Conservation (phyloP, 129 eudicot genomes). For the Tagetes erecta region DNA sequence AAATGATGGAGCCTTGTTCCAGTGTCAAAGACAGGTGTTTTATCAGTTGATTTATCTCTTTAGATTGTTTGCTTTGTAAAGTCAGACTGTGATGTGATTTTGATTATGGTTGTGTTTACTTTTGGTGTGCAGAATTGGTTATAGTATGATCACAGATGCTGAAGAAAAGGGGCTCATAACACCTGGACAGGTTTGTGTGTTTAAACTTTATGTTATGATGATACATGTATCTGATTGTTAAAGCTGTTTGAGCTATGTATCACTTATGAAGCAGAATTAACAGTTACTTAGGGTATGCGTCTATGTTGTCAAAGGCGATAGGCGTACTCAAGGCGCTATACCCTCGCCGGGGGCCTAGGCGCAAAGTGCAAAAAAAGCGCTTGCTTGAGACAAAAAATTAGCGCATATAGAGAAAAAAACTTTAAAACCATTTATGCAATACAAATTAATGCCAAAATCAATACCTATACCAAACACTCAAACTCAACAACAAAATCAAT, state of each 20-base stretch:
- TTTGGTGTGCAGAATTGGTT: conserved; percentile 76
- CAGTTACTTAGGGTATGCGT: too few species aligned
- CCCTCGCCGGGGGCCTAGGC: too few species aligned
- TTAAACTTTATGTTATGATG: neutral
- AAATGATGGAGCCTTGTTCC: conserved; percentile 92
- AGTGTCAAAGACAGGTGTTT: conserved; percentile 81
- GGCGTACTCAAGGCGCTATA: too few species aligned
- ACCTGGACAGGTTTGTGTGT: conserved; percentile 75
- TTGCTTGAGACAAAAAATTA: too few species aligned
- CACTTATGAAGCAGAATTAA: neutral
- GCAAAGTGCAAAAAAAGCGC: too few species aligned
- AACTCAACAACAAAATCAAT: too few species aligned
- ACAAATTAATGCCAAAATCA: too few species aligned
- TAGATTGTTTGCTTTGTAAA: too few species aligned
- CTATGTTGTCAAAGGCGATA: too few species aligned
- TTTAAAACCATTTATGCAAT: too few species aligned
- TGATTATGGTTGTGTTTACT: conserved; percentile 18
- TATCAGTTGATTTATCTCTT: neutral
- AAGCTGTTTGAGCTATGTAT: neutral
- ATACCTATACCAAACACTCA: too few species aligned
- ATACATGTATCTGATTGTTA: neutral
- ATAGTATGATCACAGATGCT: conserved; percentile 96
- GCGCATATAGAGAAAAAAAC: too few species aligned
- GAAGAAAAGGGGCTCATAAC: conserved; percentile 77
- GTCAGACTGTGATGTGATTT: neutral